Evolutionary conservation across 345 rosid genomes (phyloP).

Genomic region (Melaleuca alternifolia): DNA sequence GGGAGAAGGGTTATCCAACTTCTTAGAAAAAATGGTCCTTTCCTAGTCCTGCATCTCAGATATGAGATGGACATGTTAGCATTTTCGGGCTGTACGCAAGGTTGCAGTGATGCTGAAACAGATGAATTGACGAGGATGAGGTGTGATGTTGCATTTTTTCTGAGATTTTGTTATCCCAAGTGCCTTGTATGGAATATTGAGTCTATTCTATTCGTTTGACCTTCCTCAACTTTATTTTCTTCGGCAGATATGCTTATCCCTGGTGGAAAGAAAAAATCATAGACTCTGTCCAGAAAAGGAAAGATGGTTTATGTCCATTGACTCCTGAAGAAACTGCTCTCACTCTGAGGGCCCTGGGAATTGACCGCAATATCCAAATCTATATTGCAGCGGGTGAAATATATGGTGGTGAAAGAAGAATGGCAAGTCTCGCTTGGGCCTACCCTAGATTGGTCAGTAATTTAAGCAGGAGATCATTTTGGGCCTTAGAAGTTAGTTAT

Average conservation of each 20-base stretch:
- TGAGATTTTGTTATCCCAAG: background rate
- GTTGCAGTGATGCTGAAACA: conserved; percentile 26
- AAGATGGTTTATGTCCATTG: conserved; percentile 41
- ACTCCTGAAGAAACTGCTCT: conserved; percentile 50
- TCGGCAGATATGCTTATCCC: conserved; percentile 39
- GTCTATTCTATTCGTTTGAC: background rate
- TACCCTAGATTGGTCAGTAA: conserved; percentile 34
- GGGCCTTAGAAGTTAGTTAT: background rate
- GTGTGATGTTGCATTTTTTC: background rate
- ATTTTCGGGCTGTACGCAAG: conserved; percentile 43
- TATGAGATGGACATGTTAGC: conserved; percentile 61
- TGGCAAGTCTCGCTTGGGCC: conserved; percentile 18
- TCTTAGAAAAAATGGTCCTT: conserved; percentile 34
- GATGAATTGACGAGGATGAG: conserved; percentile 41
- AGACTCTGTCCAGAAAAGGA: conserved; percentile 26
- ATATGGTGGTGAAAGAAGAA: conserved; percentile 33
- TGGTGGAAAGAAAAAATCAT: conserved; percentile 55
- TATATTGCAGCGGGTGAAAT: conserved; percentile 48
- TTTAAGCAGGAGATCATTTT: background rate
- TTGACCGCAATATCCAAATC: conserved; percentile 27
- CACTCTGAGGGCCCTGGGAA: conserved; percentile 25
- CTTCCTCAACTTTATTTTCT: background rate
- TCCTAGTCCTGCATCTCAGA: conserved; percentile 44
- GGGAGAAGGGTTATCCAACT: conserved; percentile 29
- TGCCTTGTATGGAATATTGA: background rate